phyloP scores from a whole-genome alignment of 2,329 filamentous ascomycete species.

The Sporothrix pallida region DNA sequence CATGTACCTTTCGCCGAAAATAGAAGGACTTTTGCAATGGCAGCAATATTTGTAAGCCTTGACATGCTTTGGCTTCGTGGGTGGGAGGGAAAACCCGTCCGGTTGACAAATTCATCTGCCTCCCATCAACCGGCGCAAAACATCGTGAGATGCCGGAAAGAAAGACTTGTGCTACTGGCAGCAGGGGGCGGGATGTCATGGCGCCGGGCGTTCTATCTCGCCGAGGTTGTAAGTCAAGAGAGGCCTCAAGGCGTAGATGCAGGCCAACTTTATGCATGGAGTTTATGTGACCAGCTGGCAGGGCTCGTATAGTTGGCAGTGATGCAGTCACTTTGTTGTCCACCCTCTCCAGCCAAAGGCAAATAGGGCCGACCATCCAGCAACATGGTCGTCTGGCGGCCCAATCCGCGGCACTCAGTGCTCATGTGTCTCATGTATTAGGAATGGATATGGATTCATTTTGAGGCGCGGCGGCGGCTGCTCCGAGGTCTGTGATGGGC shows the following conservation, averaged over 20 bases:
- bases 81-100: background rate
- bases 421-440: background rate
- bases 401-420: background rate
- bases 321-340: background rate
- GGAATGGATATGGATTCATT: background rate
- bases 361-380: conserved; percentile 10
- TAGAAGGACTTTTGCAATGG: background rate
- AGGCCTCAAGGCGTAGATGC: background rate
- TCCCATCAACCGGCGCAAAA: background rate
- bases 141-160: background rate
- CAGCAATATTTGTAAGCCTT: background rate
- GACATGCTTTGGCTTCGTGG: background rate
- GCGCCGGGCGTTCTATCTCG: too few relatives aligned
- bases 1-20: background rate
- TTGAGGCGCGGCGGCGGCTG: background rate
- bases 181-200: background rate
- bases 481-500: background rate
- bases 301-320: background rate
- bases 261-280: background rate
- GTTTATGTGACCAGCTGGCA: background rate
- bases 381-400: background rate
- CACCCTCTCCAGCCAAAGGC: background rate
- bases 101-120: background rate
- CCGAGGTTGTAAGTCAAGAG: background rate
- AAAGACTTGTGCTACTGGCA: background rate